Percentiles rank a stretch among this genome's conserved stretches.
These are phyloP conservation scores for Plasmodiophora brassicae DNA, from an alignment of 208 protist species.

Conservation along the genomic window DNA sequence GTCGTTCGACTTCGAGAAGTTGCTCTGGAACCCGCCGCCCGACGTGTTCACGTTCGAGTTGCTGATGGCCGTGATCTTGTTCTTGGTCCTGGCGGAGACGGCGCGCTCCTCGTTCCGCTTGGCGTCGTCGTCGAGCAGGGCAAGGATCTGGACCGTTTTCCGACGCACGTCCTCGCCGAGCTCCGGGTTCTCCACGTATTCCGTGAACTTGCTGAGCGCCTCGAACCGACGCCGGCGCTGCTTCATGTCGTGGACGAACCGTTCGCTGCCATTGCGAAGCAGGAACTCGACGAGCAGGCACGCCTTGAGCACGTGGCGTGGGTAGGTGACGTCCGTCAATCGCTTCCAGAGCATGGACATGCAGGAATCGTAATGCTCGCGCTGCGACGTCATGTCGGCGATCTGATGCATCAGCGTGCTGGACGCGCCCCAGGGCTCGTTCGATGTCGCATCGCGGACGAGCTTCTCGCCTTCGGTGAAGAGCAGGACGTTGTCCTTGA, in stretches of 20 bases:
- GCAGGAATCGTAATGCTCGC: not conserved
- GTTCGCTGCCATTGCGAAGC: not conserved
- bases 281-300: slow-evolving; percentile 29
- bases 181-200: slow-evolving; percentile 16
- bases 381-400: not conserved
- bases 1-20: not conserved
- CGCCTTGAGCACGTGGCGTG: slow-evolving; percentile 12
- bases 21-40: not conserved
- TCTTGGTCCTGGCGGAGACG: not conserved
- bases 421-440: slow-evolving; percentile 9
- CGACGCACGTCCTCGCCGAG: not conserved
- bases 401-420: slow-evolving; percentile 27
- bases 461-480: not conserved
- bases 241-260: slow-evolving; percentile 28
- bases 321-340: slow-evolving; percentile 8
- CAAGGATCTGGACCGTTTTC: not conserved
- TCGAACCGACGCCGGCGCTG: not conserved
- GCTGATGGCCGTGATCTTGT: not conserved
- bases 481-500: slow-evolving; percentile 19
- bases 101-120: slow-evolving; percentile 12
- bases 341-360: slow-evolving; percentile 20
- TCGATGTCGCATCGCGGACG: slow-evolving; percentile 10
- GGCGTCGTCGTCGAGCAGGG: slow-evolving; percentile 8
- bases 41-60: not conserved
- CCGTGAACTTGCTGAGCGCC: slow-evolving; percentile 25